Evolutionary conservation across 768 basidiomycete genomes (phyloP).

Genomic region (Roridomyces roridus): DNA sequence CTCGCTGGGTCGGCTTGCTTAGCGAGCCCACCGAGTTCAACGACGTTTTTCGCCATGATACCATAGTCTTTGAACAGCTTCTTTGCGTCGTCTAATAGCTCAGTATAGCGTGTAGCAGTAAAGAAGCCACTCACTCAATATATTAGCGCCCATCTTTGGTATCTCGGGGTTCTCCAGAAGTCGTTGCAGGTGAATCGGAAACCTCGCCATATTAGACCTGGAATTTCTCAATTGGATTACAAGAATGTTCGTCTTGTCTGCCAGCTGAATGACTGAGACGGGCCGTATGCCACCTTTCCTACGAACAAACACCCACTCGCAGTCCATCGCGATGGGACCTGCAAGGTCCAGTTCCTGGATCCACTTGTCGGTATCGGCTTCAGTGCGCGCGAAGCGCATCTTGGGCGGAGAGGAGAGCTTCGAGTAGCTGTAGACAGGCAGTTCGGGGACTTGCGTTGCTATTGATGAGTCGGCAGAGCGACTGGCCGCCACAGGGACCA

Average conservation of each 20-base stretch:
- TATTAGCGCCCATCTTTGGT: conserved; percentile 23
- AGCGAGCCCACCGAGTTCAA: conserved; percentile 43
- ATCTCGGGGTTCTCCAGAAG: conserved; percentile 17
- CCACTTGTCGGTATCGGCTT: conserved; percentile 18
- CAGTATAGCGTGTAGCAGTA: not conserved
- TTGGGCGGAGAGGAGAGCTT: not conserved
- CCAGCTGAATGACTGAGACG: conserved; percentile 20
- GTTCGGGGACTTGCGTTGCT: not conserved
- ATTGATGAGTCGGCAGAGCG: not conserved
- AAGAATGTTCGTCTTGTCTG: conserved; percentile 15
- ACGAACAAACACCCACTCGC: conserved; percentile 18
- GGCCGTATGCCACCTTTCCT: conserved; percentile 7
- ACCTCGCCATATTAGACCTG: conserved; percentile 2
- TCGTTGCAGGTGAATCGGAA: conserved; percentile 9
- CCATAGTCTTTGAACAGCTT: conserved; percentile 47
- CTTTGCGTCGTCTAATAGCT: conserved; percentile 39
- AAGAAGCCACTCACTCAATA: conserved; percentile 12
- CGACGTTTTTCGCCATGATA: conserved; percentile 37
- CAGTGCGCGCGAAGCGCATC: conserved; percentile 12
- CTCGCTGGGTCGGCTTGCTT: conserved; percentile 32
- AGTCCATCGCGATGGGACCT: conserved; percentile 17
- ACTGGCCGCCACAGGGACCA: not conserved
- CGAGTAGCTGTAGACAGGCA: conserved; percentile 18
- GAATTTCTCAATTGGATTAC: conserved; percentile 16
- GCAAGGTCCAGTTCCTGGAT: conserved; percentile 8